Conservation (phyloP, 176 grass and related monocot genomes). For the maize (Zea mays) region DNA sequence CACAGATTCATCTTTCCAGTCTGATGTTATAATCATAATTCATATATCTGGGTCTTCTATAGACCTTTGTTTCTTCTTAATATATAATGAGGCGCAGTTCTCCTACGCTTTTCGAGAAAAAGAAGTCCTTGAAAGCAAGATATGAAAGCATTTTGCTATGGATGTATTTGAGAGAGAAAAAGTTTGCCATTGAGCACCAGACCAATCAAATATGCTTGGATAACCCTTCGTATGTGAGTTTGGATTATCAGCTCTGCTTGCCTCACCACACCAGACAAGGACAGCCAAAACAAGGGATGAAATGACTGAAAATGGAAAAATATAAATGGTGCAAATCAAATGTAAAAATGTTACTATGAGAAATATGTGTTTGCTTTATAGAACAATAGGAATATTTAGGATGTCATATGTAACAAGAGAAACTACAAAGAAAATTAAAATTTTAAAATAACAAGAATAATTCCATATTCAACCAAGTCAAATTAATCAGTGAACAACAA, state of each 20-base stretch:
- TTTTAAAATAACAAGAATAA: conserved; percentile 29
- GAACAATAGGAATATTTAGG: background rate
- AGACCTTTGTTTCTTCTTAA: no score
- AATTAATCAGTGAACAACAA: conserved; percentile 28
- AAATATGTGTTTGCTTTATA: conserved; percentile 21
- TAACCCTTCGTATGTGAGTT: background rate
- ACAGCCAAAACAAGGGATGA: background rate
- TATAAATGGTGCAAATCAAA: conserved; percentile 20
- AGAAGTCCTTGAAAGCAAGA: background rate
- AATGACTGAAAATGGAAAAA: conserved; percentile 15
- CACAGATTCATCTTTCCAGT: conserved; percentile 10
- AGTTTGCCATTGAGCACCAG: background rate
- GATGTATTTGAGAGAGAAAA: background rate
- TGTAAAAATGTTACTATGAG: background rate
- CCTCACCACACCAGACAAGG: no score
- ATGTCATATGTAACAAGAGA: conserved; percentile 14
- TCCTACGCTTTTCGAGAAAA: no score
- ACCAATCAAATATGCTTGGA: conserved; percentile 7
- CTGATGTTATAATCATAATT: background rate
- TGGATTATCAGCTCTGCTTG: no score
- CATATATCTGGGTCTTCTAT: no score
- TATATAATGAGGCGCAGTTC: no score
- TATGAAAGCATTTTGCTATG: background rate
- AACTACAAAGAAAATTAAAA: background rate
- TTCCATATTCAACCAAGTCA: conserved; percentile 12